Conservation (phyloP, 805 yeast species). For the Kuraishia cidri region DNA sequence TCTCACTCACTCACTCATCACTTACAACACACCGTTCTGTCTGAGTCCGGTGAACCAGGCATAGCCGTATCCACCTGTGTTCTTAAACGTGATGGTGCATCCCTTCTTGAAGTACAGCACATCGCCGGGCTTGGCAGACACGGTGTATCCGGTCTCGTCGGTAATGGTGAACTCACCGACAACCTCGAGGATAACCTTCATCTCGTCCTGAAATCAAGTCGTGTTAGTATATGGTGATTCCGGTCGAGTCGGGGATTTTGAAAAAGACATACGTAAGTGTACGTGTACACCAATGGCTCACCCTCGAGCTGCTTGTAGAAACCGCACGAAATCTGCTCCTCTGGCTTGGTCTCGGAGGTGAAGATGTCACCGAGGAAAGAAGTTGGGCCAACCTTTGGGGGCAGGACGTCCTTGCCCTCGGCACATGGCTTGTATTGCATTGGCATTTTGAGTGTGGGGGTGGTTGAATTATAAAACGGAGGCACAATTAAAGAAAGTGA, state of each 20-base stretch:
- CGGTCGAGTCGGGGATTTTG: too few species aligned
- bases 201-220: constrained; percentile 31
- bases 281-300: constrained; percentile 53
- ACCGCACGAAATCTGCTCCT: constrained; percentile 50
- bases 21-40: constrained; percentile 22
- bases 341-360: constrained; percentile 46
- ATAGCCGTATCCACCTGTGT: constrained; percentile 44
- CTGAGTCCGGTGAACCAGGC: constrained; percentile 53
- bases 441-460: constrained; percentile 39
- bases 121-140: constrained; percentile 53
- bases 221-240: too few species aligned
- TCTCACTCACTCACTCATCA: too few species aligned
- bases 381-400: constrained; percentile 50
- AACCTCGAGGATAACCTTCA: constrained; percentile 58
- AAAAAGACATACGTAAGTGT: constrained; percentile 30
- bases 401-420: constrained; percentile 44
- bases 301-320: constrained; percentile 61
- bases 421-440: constrained; percentile 42
- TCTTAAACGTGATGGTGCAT: constrained; percentile 49
- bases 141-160: constrained; percentile 54
- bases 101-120: constrained; percentile 59
- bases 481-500: background rate
- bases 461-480: background rate
- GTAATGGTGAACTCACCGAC: constrained; percentile 51
- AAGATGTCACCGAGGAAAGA: constrained; percentile 59